Evolutionary conservation across 805 yeast genomes (phyloP).

Genomic region (Candida chilensis): DNA sequence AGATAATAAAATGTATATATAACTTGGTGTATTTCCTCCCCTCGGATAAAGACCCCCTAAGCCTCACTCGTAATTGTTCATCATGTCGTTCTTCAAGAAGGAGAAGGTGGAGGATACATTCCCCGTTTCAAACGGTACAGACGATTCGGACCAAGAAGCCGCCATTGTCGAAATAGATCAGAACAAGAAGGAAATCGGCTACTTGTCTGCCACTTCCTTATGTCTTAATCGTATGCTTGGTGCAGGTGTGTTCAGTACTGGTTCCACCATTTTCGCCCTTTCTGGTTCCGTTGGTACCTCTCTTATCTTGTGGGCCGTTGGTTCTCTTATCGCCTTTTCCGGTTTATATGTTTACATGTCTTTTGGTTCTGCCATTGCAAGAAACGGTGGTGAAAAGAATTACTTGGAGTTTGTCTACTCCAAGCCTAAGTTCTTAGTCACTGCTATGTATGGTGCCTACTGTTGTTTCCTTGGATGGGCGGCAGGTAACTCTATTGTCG

Average conservation of each 20-base stretch:
- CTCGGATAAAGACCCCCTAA: too few relatives aligned
- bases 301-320: constrained; percentile 66
- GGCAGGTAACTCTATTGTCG: constrained; percentile 72
- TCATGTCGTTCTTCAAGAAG: too few relatives aligned
- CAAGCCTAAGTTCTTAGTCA: constrained; percentile 60
- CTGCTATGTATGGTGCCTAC: constrained; percentile 60
- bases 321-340: constrained; percentile 57
- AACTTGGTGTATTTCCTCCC: too few relatives aligned
- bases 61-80: too few relatives aligned
- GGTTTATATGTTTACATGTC: constrained; percentile 71
- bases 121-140: too few relatives aligned
- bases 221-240: constrained; percentile 67
- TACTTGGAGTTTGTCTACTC: constrained; percentile 65
- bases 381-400: constrained; percentile 83
- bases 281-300: constrained; percentile 69
- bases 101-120: too few relatives aligned
- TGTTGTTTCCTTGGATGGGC: constrained; percentile 80
- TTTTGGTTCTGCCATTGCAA: constrained; percentile 68
- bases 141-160: constrained; percentile 10
- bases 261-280: constrained; percentile 48
- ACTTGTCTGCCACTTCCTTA: constrained; percentile 34
- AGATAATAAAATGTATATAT: too few relatives aligned
- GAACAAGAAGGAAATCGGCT: constrained; percentile 34
- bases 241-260: constrained; percentile 65
- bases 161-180: constrained; percentile 27